phyloP scores from a whole-genome alignment of 129 eudicot genomes.

The Chrysanthemum makinoi region DNA sequence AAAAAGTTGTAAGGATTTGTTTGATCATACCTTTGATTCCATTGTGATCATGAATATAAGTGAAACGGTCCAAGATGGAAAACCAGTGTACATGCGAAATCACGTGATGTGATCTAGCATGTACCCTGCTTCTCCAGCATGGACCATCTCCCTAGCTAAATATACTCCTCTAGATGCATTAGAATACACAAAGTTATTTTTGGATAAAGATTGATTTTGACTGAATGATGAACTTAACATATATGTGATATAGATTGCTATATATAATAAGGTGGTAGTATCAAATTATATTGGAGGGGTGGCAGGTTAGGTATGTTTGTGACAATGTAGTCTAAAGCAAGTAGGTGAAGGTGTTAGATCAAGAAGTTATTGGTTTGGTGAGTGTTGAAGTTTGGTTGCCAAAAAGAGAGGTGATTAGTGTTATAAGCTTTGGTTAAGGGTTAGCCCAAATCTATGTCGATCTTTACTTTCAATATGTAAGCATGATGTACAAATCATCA shows the following conservation, averaged over 20 bases:
- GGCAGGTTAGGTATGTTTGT: slow-evolving; percentile 2
- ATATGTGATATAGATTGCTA: slow-evolving; percentile 19
- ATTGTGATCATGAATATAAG: neutral
- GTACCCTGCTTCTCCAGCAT: slow-evolving; percentile 90
- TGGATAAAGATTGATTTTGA: neutral
- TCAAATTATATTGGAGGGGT: neutral
- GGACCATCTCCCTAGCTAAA: slow-evolving; percentile 32
- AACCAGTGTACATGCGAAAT: slow-evolving; percentile 42
- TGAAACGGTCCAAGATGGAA: slow-evolving; percentile 52
- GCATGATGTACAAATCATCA: slow-evolving; percentile 17
- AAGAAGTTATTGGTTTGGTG: slow-evolving; percentile 25
- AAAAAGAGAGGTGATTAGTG: slow-evolving; percentile 23
- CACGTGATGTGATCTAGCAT: slow-evolving; percentile 41
- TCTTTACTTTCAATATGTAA: slow-evolving; percentile 10
- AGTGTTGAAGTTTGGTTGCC: slow-evolving; percentile 39
- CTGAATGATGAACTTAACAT: neutral
- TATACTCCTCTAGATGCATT: neutral
- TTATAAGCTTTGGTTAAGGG: neutral
- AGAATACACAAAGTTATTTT: neutral
- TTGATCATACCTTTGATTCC: slow-evolving; percentile 13
- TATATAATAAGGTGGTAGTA: slow-evolving; percentile 5
- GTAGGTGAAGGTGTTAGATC: slow-evolving; percentile 26
- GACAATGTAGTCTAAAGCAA: slow-evolving; percentile 7
- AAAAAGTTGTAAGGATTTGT: slow-evolving; percentile 7
- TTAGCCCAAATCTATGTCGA: neutral